A percentile compares a stretch with the other conserved stretches of the same genome.
phyloP scores from a whole-genome alignment of 2,329 filamentous ascomycete species.

The Monascus ruber region DNA sequence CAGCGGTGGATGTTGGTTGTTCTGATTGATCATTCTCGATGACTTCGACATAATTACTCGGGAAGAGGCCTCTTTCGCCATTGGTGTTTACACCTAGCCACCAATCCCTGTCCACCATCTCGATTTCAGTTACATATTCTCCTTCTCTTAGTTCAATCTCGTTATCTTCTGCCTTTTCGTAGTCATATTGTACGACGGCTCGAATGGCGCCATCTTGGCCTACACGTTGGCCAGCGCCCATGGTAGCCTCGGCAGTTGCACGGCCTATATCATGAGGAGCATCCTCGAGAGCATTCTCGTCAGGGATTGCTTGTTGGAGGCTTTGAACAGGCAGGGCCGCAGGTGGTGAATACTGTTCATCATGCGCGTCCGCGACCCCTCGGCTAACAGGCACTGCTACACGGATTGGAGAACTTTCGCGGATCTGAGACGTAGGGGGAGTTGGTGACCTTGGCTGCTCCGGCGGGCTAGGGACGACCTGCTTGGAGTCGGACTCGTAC shows the following conservation, averaged over 20 bases:
- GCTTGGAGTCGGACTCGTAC: conserved; percentile 31
- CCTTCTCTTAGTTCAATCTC: conserved; percentile 86
- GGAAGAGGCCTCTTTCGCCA: conserved; percentile 84
- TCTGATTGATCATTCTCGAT: conserved; percentile 47
- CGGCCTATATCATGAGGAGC: conserved; percentile 49
- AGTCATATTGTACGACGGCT: conserved; percentile 83
- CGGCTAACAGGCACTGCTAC: conserved; percentile 77
- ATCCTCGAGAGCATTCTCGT: conserved; percentile 56
- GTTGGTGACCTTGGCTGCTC: conserved; percentile 37
- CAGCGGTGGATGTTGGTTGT: conserved; percentile 16
- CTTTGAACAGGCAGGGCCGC: conserved; percentile 49
- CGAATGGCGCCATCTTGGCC: conserved; percentile 48
- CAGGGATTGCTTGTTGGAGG: conserved; percentile 50
- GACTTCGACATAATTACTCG: conserved; percentile 91
- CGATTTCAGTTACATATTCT: conserved; percentile 78
- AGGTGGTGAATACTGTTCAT: conserved; percentile 31
- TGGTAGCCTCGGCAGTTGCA: conserved; percentile 46
- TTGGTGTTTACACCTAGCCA: conserved; percentile 86
- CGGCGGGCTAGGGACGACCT: conserved; percentile 27
- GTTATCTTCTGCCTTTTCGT: conserved; percentile 95
- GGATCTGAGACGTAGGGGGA: conserved; percentile 38
- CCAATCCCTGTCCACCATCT: conserved; percentile 98
- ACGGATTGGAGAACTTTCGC: conserved; percentile 63
- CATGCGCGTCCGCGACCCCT: conserved; percentile 35
- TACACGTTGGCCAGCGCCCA: conserved; percentile 30